Conservation (phyloP, 1,284 basidiomycete genomes). For the Rhizoctonia solani region DNA sequence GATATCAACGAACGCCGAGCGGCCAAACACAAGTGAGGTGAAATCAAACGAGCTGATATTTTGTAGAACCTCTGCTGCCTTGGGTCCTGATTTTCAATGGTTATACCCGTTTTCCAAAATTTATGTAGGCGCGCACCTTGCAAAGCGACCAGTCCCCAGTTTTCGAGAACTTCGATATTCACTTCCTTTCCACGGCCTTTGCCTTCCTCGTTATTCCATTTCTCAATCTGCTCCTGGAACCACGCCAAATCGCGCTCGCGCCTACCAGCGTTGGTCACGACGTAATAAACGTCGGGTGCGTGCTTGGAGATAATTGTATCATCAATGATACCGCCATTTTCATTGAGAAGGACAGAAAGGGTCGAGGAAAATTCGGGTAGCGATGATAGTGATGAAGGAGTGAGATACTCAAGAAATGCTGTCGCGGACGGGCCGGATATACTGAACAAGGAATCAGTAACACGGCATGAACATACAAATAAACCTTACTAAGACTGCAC, state of each 20-base stretch:
- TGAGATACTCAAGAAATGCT: conserved; percentile 83
- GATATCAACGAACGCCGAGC: conserved; percentile 75
- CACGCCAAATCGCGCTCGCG: conserved; percentile 80
- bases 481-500: conserved; percentile 73
- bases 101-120: neutral
- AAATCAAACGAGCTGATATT: conserved; percentile 75
- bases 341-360: conserved; percentile 87
- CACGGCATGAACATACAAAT: neutral
- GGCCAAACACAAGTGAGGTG: conserved; percentile 74
- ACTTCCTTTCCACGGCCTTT: conserved; percentile 60
- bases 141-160: conserved; percentile 87
- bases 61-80: conserved; percentile 79
- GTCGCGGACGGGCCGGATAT: conserved; percentile 76
- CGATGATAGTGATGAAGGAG: conserved; percentile 75
- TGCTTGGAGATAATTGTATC: conserved; percentile 90
- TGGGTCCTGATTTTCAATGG: conserved; percentile 59
- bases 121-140: conserved; percentile 61
- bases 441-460: too few relatives aligned
- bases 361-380: conserved; percentile 75
- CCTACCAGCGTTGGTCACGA: conserved; percentile 95
- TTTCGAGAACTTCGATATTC: conserved; percentile 79
- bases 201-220: conserved; percentile 68
- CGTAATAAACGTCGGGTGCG: conserved; percentile 79
- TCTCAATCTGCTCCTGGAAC: conserved; percentile 68
- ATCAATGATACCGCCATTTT: conserved; percentile 92